Conservation (phyloP, 192 early-diverging fungal genomes). For the Rhizoclosmatium globosum region DNA sequence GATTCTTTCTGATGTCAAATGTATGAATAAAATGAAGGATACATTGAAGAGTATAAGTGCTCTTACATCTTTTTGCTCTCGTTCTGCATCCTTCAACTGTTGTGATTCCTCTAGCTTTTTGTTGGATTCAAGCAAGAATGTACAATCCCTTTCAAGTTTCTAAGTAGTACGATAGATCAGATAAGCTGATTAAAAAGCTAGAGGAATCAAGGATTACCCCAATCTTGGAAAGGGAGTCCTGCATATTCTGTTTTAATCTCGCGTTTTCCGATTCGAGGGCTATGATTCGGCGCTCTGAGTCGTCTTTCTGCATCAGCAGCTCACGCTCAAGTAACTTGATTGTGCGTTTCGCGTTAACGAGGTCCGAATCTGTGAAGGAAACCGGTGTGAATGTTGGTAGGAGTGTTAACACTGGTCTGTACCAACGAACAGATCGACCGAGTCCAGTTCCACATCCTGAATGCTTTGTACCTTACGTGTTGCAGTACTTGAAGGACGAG, state of each 20-base stretch:
- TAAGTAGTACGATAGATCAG: background rate
- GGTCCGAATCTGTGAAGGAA: conserved; percentile 2
- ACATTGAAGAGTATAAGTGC: background rate
- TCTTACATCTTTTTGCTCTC: background rate
- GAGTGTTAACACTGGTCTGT: too few species aligned
- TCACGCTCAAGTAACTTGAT: conserved; percentile 27
- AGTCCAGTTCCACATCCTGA: background rate
- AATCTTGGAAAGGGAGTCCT: conserved; percentile 1
- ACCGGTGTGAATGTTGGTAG: too few species aligned
- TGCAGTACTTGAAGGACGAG: background rate
- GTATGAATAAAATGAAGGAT: background rate
- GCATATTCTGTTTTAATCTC: background rate
- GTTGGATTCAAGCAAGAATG: conserved; percentile 1
- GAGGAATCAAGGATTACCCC: background rate
- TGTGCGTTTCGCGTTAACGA: conserved; percentile 1
- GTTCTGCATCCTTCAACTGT: background rate
- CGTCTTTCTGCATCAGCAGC: background rate
- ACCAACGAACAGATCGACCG: background rate
- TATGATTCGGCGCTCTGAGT: background rate
- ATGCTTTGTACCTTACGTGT: background rate
- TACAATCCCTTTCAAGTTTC: conserved; percentile 24
- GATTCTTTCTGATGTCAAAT: background rate
- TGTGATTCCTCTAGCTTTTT: background rate
- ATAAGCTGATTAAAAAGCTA: too few species aligned
- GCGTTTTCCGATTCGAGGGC: conserved; percentile 11